Evolutionary conservation across 2,329 filamentous ascomycete genomes (phyloP), one percentile per base, ranked within the genome.

Genomic region (Cordyceps farinosa): DNA sequence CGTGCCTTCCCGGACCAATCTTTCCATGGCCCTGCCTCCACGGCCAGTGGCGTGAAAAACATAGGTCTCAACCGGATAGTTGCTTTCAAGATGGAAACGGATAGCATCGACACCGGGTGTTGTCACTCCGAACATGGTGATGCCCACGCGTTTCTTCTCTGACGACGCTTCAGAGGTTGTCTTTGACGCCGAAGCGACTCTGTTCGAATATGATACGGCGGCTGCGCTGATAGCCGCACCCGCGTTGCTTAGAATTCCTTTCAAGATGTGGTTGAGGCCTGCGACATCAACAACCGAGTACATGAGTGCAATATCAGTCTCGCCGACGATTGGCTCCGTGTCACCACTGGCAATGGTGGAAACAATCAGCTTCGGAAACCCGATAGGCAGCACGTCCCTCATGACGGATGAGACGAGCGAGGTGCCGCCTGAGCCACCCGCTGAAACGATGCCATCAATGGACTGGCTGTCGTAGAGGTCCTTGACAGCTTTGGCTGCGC

Each of bases 121-220:
- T 0, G 89, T 91, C 7, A 91, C 87, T 2, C 89, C 88, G 69
- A 90, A 91, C 88, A 91, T 91, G 2, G 88, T 90, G 30, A 90
- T 82, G 0, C 82, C 88, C 7, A 91, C 77, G 0, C 81, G 76
- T 62, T 79, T 82, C 67, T 79, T 80, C 22, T n/a, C n/a, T 9
- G 66, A 57, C 2, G 62, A 44, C 1, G 62, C 51, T 2, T 40
- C 50, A 30, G 65, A 42, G 29, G 8, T 11, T 15, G 32, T 9
- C 3, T 42, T 17, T 9, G 36, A 3, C 9, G 27, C 34, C 3
- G 48, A 11, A 4, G 10, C 27, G 13, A 30, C 15, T 64, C 60
- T 55, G 29, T n/a, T 40, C 36, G 15, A 8, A 42, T 84, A 85
- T 0, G 78, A 74, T 1, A 66, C 64, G 0, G 85, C 82, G 80